Conservation (phyloP, 805 yeast species). For the Metschnikowia continentalis region DNA sequence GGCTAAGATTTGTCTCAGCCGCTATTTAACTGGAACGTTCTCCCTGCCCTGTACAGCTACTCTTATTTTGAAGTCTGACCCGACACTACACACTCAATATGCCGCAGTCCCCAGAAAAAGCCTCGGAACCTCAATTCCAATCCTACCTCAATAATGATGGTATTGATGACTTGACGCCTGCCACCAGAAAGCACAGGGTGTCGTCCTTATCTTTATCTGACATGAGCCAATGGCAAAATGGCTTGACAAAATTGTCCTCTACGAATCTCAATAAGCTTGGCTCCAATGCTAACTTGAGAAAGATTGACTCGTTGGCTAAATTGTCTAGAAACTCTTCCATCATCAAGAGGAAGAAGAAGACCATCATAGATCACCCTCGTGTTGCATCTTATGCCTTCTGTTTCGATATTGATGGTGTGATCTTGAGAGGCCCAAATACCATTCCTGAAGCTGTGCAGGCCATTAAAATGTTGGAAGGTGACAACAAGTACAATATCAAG, state of each 20-base stretch:
- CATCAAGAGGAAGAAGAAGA: conserved; percentile 44
- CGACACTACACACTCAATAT: not conserved
- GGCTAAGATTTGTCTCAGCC: conserved; percentile 1
- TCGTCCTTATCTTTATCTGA: conserved; percentile 67
- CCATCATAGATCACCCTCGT: conserved; percentile 62
- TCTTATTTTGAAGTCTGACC: not conserved
- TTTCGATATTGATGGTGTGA: conserved; percentile 90
- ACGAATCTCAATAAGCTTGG: conserved; percentile 33
- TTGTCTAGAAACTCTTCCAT: conserved; percentile 44
- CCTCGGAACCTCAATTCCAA: conserved; percentile 26
- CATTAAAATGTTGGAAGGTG: conserved; percentile 66
- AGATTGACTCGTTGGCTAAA: conserved; percentile 43
- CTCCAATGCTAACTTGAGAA: conserved; percentile 35
- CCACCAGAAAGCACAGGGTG: conserved; percentile 56
- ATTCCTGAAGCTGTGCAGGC: conserved; percentile 80
- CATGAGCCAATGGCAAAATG: conserved; percentile 56
- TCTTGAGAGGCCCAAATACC: conserved; percentile 78
- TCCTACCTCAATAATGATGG: conserved; percentile 72
- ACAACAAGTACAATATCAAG: conserved; percentile 66
- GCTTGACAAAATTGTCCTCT: conserved; percentile 38
- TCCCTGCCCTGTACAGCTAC: not conserved
- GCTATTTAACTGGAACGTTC: conserved; percentile 2
- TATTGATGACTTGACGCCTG: conserved; percentile 62
- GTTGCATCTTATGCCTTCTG: conserved; percentile 86
- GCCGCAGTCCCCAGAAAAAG: conserved; percentile 8